phyloP scores from a whole-genome alignment of 2,329 filamentous ascomycete genomes.

The Hypoxylon sp. region DNA sequence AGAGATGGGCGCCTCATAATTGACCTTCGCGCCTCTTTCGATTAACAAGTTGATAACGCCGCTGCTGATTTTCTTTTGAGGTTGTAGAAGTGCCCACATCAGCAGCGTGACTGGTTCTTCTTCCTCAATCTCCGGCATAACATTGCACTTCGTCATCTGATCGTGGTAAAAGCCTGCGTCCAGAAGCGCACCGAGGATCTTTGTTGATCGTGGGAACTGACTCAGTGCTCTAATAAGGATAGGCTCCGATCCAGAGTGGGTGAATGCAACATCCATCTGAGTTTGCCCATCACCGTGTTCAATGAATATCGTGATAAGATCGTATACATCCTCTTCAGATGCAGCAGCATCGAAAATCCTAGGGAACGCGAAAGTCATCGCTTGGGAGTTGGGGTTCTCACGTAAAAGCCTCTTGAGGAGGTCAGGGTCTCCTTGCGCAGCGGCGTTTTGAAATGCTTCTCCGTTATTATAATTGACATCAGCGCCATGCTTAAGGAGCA shows the following conservation, averaged over 20 bases:
- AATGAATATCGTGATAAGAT: conserved; percentile 64
- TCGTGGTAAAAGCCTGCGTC: conserved; percentile 72
- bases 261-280: conserved; percentile 64
- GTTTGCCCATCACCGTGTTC: conserved; percentile 62
- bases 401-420: conserved; percentile 65
- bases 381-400: conserved; percentile 62
- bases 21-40: conserved; percentile 66
- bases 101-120: conserved; percentile 69
- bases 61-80: conserved; percentile 72
- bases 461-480: conserved; percentile 66
- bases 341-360: conserved; percentile 66
- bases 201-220: conserved; percentile 66
- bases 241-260: conserved; percentile 58
- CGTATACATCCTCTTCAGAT: conserved; percentile 63
- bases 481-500: conserved; percentile 58
- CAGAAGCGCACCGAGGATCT: conserved; percentile 65
- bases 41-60: conserved; percentile 69
- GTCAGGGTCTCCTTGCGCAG: conserved; percentile 62
- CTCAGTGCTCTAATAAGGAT: conserved; percentile 66
- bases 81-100: conserved; percentile 71
- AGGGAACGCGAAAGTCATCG: conserved; percentile 67
- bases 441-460: conserved; percentile 66
- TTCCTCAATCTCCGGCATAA: conserved; percentile 62
- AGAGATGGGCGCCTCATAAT: conserved; percentile 65
- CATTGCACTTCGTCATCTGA: conserved; percentile 59